These are phyloP conservation scores for Mortierella sp. DNA, from an alignment of 371 early-diverging fungal species.

Conservation along the genomic window DNA sequence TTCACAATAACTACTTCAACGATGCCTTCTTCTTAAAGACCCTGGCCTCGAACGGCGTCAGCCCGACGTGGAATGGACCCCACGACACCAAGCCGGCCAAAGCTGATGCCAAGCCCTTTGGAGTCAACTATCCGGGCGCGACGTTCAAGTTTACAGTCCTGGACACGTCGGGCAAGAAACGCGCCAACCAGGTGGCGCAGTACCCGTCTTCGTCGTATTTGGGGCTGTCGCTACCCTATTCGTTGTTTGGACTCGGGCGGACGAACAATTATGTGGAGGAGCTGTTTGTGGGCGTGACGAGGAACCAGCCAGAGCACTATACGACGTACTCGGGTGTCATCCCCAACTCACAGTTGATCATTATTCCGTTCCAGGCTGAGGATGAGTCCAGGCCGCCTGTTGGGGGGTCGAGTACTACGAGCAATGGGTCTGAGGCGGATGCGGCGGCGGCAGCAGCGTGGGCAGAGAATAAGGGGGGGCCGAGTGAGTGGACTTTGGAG, in stretches of 20 bases:
- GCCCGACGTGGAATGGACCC: slow-evolving; percentile 67
- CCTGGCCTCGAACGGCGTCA: slow-evolving; percentile 83
- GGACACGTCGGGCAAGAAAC: slow-evolving; percentile 82
- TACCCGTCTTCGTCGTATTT: slow-evolving; percentile 83
- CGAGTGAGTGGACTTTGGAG: slow-evolving; percentile 83
- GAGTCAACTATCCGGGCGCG: slow-evolving; percentile 87
- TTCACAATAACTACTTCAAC: slow-evolving; percentile 90
- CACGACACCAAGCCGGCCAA: slow-evolving; percentile 51
- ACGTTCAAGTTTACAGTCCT: slow-evolving; percentile 88
- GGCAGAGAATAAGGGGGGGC: slow-evolving; percentile 34
- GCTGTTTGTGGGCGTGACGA: slow-evolving; percentile 87
- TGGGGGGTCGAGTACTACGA: slow-evolving; percentile 37
- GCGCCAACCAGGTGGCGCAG: slow-evolving; percentile 86
- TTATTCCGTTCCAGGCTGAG: slow-evolving; percentile 84
- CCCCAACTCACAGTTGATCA: slow-evolving; percentile 92
- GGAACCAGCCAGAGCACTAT: slow-evolving; percentile 69
- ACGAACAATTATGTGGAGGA: slow-evolving; percentile 96
- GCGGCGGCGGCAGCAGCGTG: background rate
- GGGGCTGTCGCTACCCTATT: slow-evolving; percentile 85
- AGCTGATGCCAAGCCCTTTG: slow-evolving; percentile 71
- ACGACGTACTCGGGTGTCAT: slow-evolving; percentile 81
- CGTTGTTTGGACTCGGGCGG: slow-evolving; percentile 89
- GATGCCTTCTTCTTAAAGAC: slow-evolving; percentile 96
- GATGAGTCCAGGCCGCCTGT: slow-evolving; percentile 62
- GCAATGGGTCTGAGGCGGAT: background rate